phyloP scores from a whole-genome alignment of 169 alveolate genomes.

The Amoebophrya sp. region DNA sequence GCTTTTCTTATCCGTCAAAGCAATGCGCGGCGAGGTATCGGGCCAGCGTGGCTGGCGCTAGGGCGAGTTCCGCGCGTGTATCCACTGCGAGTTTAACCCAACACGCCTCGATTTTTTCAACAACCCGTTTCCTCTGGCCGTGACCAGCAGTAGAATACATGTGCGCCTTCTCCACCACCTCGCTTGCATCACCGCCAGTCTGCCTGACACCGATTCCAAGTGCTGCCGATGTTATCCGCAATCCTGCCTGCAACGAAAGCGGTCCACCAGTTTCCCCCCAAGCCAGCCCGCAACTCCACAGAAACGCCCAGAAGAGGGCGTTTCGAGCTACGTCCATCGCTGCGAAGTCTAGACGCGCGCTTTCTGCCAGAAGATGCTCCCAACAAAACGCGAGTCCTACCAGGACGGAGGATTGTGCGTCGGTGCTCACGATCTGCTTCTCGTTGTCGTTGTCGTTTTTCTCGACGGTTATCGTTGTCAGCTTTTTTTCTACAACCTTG shows the following conservation, averaged over 20 bases:
- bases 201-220: neutral
- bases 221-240: neutral
- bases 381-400: neutral
- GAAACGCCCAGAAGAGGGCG: neutral
- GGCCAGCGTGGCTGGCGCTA: too few species aligned
- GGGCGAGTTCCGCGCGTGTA: neutral
- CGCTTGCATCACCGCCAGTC: neutral
- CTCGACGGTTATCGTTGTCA: neutral
- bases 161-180: neutral
- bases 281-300: neutral
- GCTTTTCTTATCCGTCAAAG: too few species aligned
- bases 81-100: neutral
- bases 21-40: too few species aligned
- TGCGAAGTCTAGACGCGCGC: neutral
- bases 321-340: neutral
- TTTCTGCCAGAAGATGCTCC: neutral
- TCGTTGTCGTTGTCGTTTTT: neutral
- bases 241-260: neutral
- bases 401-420: neutral
- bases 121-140: neutral
- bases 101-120: neutral
- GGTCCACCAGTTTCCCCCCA: neutral
- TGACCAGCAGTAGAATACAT: neutral
- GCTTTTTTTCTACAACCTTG: too few species aligned
- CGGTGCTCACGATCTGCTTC: neutral